Base-by-base conservation (phyloP, 2,329 filamentous ascomycete genomes). In the Cladosporium sp. region DNA sequence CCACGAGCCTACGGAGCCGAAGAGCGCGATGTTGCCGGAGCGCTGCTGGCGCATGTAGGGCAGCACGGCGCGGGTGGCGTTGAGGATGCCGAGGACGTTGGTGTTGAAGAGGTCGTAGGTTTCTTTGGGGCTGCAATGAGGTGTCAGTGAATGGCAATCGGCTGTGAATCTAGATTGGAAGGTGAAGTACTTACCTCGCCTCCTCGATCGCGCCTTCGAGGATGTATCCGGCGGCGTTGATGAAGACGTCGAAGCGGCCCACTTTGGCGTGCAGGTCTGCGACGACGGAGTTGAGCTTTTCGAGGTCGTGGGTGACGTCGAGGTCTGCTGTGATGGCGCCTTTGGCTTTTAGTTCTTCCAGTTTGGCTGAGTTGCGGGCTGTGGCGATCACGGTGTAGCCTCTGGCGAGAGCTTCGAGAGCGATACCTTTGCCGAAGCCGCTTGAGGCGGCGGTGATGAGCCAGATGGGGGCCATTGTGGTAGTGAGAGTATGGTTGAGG, bases 1-100 rank as follows among this genome's bases (percentile, higher is more conserved):
- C 77, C 80, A 84, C 46, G 81, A 83, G 0, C 76, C 82, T 3
- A 84, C 68, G 57, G 81, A 84, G 39, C 81, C 81, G 68, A 86
- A 80, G 2, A 67, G 66, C 1, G 66, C 65, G 64, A 71, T 68
- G 8, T 57, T 58, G 39, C 71, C 70, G 60, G 63, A 63, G 21
- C 59, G 53, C 51, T 70, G 70, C 26, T 58, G 26, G 30, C 71
- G 70, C 67, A 73, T 69, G 59, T 69, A 65, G 2, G 70, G 71
- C 2, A 71, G 66, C 10, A 73, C 56, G n/a, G 70, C 69, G 18
- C 66, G 67, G 54, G 67, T 68, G 53, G 71, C 63, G 51, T 70
- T 69, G 0, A 72, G 28, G 30, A 69, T 63, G 28, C 70, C 68
- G 62, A 71, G 69, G 56, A 72, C 67, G 62, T 71, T 71, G 66